Percentiles rank a stretch among this genome's conserved stretches.
phyloP scores from a whole-genome alignment of 1,284 basidiomycete genomes.

The Cutaneotrichosporon sp. region DNA sequence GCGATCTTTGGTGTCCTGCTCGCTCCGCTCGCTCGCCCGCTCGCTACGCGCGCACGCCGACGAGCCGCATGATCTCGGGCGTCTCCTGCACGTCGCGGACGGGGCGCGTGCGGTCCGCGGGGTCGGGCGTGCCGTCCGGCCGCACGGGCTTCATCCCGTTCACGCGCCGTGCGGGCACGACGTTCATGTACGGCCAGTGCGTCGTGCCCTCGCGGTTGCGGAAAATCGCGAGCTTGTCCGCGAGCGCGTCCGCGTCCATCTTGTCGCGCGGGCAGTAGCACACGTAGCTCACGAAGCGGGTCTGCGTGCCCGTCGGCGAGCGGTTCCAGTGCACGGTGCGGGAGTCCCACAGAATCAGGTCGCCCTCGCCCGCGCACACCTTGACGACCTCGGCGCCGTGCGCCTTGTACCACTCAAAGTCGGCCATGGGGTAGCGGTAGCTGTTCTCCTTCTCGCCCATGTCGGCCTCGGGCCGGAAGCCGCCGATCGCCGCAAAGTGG shows the following conservation, averaged over 20 bases:
- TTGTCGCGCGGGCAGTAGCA: conserved; percentile 30
- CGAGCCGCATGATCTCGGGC: conserved; percentile 22
- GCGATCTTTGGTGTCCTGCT: too few relatives aligned
- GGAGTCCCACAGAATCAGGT: conserved; percentile 35
- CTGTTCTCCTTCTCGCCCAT: conserved; percentile 26
- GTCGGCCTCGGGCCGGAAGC: conserved; percentile 28
- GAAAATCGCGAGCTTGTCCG: conserved; percentile 25
- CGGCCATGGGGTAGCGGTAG: conserved; percentile 23
- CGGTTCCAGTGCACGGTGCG: conserved; percentile 37
- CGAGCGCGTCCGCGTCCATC: too few relatives aligned
- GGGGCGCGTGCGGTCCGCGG: conserved; percentile 23
- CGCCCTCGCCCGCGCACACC: conserved; percentile 28
- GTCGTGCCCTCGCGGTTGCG: conserved; percentile 29
- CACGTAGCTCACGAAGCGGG: conserved; percentile 32
- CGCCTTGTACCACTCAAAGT: conserved; percentile 30
- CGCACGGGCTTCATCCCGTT: conserved; percentile 9
- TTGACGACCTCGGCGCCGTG: conserved; percentile 30
- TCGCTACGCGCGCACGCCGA: conserved; percentile 19
- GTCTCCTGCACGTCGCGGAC: conserved; percentile 24
- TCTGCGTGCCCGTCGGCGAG: conserved; percentile 29
- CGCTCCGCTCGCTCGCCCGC: too few relatives aligned
- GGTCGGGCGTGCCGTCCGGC: conserved; percentile 26
- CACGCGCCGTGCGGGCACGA: conserved; percentile 21
- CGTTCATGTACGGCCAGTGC: conserved; percentile 32
- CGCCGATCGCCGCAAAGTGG: conserved; percentile 27